Evolutionary conservation across 2,329 filamentous ascomycete species (phyloP).

Genomic region (Cryphonectria parasitica): DNA sequence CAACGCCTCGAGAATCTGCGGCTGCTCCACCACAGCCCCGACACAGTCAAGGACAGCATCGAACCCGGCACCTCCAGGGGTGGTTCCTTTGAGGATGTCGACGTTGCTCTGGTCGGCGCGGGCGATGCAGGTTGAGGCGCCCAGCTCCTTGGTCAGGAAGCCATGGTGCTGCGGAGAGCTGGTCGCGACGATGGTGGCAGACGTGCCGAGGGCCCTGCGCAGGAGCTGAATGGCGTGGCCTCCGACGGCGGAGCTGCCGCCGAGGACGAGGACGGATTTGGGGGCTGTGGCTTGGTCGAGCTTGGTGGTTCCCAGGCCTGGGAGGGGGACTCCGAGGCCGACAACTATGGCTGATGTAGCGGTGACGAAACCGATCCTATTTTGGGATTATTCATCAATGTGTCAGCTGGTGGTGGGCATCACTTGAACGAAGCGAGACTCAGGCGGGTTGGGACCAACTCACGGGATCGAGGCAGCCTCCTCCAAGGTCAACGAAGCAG

Average conservation of each 20-base stretch:
- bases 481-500: slow-evolving; percentile 36
- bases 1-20: slow-evolving; percentile 36
- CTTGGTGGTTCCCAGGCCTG: slow-evolving; percentile 30
- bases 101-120: slow-evolving; percentile 28
- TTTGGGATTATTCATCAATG: not conserved
- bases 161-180: slow-evolving; percentile 37
- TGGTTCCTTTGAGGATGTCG: slow-evolving; percentile 32
- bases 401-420: not conserved
- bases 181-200: slow-evolving; percentile 38
- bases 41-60: slow-evolving; percentile 43
- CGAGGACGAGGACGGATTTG: slow-evolving; percentile 41
- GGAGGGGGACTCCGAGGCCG: slow-evolving; percentile 36
- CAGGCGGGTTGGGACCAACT: slow-evolving; percentile 14
- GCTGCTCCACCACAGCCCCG: slow-evolving; percentile 33
- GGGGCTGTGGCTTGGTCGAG: slow-evolving; percentile 6
- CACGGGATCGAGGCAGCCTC: slow-evolving; percentile 40
- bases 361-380: slow-evolving; percentile 35
- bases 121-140: slow-evolving; percentile 32
- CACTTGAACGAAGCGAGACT: not conserved
- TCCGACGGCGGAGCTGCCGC: slow-evolving; percentile 42
- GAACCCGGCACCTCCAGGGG: slow-evolving; percentile 34
- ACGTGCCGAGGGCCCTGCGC: slow-evolving; percentile 37
- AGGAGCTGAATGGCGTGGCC: slow-evolving; percentile 42
- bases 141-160: slow-evolving; percentile 30
- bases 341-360: slow-evolving; percentile 32